A percentile compares a stretch with the other conserved stretches of the same genome.
These are phyloP conservation scores for Globisporangium alternatum DNA, from an alignment of 352 stramenopile genomes.

Conservation along the genomic window DNA sequence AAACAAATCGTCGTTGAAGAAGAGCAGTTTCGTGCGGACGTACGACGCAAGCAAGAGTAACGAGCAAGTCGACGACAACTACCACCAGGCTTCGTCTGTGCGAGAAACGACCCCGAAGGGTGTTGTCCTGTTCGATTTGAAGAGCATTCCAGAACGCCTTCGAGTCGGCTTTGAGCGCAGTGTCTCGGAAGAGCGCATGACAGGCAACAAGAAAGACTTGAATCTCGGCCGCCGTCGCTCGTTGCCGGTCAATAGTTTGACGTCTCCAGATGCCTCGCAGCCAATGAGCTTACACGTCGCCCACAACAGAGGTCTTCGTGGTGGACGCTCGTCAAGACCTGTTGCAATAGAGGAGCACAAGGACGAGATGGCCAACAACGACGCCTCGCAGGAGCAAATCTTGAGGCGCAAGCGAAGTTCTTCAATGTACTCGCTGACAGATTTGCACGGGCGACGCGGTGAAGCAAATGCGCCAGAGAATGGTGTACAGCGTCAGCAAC, in stretches of 20 bases:
- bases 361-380: background rate
- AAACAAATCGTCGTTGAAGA: slow-evolving; percentile 16
- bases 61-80: slow-evolving; percentile 18
- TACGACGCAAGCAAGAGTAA: slow-evolving; percentile 4
- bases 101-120: slow-evolving; percentile 21
- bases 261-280: background rate
- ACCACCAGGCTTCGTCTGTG: slow-evolving; percentile 11
- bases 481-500: background rate
- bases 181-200: slow-evolving; percentile 3
- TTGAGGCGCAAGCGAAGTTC: slow-evolving; percentile 9
- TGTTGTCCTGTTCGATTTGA: slow-evolving; percentile 50
- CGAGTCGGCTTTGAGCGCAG: slow-evolving; percentile 15
- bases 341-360: slow-evolving; percentile 12
- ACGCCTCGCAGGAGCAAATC: background rate
- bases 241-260: slow-evolving; percentile 43
- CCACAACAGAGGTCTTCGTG: slow-evolving; percentile 15
- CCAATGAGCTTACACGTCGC: background rate
- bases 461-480: background rate
- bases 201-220: slow-evolving; percentile 6
- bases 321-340: background rate
- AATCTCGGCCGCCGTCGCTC: slow-evolving; percentile 29
- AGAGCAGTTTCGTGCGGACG: background rate
- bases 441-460: slow-evolving; percentile 26
- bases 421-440: slow-evolving; percentile 46
- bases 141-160: slow-evolving; percentile 25